These are phyloP conservation scores for Tubosaeta brunneosetosa DNA, from an alignment of 768 basidiomycete genomes.

Conservation along the genomic window DNA sequence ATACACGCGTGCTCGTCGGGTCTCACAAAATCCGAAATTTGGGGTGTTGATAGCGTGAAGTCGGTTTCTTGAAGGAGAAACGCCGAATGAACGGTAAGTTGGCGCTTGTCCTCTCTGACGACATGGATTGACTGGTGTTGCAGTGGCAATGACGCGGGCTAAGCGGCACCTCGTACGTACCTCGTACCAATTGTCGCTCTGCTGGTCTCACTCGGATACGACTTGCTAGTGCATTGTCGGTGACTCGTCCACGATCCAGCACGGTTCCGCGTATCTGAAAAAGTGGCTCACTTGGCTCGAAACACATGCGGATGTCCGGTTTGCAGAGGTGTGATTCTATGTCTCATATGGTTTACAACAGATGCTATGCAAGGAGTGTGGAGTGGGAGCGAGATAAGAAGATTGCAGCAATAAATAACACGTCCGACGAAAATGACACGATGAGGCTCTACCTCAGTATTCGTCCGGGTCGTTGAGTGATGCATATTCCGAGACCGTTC, in stretches of 20 bases:
- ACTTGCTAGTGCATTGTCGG: conserved; percentile 76
- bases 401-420: conserved; percentile 13
- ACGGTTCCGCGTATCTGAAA: conserved; percentile 81
- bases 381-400: conserved; percentile 2
- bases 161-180: conserved; percentile 75
- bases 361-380: background rate
- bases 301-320: conserved; percentile 83
- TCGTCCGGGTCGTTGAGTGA: conserved; percentile 69
- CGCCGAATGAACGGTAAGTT: conserved; percentile 78
- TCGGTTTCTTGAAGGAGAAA: conserved; percentile 93
- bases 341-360: background rate
- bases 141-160: conserved; percentile 90
- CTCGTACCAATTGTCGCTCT: background rate
- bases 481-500: conserved; percentile 73
- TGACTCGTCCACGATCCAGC: conserved; percentile 85
- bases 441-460: conserved; percentile 38
- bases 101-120: background rate
- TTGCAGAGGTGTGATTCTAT: conserved; percentile 50
- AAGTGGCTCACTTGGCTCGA: conserved; percentile 93
- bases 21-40: background rate
- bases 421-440: background rate
- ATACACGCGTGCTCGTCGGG: background rate
- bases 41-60: conserved; percentile 59
- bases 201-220: background rate
- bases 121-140: background rate